Evolutionary conservation across 345 rosid genomes (phyloP), one percentile per base, ranked within the genome.

Genomic region (Jatropha curcas): DNA sequence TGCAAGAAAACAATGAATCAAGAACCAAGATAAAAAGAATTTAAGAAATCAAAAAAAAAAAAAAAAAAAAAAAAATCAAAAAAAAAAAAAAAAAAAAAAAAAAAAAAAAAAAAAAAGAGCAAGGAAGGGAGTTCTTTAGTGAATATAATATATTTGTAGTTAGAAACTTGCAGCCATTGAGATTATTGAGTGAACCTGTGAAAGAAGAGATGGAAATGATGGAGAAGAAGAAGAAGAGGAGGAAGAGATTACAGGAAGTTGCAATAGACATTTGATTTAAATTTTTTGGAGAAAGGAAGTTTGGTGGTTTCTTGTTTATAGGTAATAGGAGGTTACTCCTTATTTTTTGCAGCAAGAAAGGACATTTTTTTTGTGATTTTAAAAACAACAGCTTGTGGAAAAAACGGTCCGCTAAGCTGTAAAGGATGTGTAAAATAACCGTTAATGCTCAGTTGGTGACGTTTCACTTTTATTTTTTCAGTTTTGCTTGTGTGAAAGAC

Each of bases 261-360:
- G 67, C 59, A 65, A 52, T 65, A 57, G 64, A 43, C 78, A 75
- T 75, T 30, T 59, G 50, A 20, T 25, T 59, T 19, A 5, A 12
- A 33, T 51, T 48, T 51, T 48, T 16, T n/a, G 27, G 55, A 14
- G 48, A 60, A 8, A 1, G 22, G 7, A 9, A 28, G 51, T 24
- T 12, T 58, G 59, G 11, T 50, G 22, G n/a, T 59, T 67, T 10
- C 19, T 24, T 53, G 60, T 9, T 13, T 60, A 19, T 61, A 27
- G 22, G 31, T 41, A 46, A 27, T 9, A 25, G 53, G 28, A 59
- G 65, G 14, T 56, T 34, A 24, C 1, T 39, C 68, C 75, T 63
- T 19, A 35, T 11, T 20, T 64, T 37, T 11, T 53, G 76, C 70
- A 73, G 16, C n/a, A 55, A 20, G 37, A 25, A 61, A 34, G 46